Conservation (phyloP, 139 green algal genomes). For the Eudorina sp. region DNA sequence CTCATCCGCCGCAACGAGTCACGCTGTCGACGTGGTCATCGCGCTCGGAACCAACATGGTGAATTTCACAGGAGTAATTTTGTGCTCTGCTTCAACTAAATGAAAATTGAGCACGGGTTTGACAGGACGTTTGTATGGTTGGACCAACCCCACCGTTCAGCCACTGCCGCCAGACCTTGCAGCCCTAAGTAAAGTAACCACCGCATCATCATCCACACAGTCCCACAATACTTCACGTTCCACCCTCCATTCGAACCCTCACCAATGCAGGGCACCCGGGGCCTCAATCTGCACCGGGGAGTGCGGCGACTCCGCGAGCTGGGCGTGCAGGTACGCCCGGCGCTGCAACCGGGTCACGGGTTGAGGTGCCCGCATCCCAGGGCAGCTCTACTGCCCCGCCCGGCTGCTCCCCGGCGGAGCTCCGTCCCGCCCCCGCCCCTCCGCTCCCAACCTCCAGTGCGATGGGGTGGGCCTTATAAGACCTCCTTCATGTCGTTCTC, state of each 20-base stretch:
- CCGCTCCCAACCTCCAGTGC: too few relatives aligned
- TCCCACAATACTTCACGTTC: neutral
- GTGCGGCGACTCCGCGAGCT: conserved; percentile 41
- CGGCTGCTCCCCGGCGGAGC: too few relatives aligned
- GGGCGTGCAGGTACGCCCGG: conserved; percentile 45
- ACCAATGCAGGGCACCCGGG: conserved; percentile 58
- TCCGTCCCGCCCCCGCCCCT: too few relatives aligned
- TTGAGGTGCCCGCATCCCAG: too few relatives aligned
- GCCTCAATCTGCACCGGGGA: conserved; percentile 42
- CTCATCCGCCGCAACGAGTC: neutral
- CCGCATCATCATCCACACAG: neutral
- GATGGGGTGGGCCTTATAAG: too few relatives aligned
- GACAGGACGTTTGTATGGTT: too few relatives aligned
- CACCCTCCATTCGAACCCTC: neutral
- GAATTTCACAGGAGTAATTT: neutral
- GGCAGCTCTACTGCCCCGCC: too few relatives aligned
- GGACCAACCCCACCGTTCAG: neutral
- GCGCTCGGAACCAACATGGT: conserved; percentile 73
- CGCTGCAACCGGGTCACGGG: too few relatives aligned
- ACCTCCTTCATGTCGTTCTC: too few relatives aligned
- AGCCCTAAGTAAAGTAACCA: neutral
- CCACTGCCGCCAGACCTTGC: neutral
- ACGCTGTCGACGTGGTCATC: conserved; percentile 63
- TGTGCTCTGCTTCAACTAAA: too few relatives aligned
- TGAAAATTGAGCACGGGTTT: too few relatives aligned